Evolutionary conservation across 2,329 filamentous ascomycete genomes (phyloP).

Genomic region (Pseudogymnoascus sp.): DNA sequence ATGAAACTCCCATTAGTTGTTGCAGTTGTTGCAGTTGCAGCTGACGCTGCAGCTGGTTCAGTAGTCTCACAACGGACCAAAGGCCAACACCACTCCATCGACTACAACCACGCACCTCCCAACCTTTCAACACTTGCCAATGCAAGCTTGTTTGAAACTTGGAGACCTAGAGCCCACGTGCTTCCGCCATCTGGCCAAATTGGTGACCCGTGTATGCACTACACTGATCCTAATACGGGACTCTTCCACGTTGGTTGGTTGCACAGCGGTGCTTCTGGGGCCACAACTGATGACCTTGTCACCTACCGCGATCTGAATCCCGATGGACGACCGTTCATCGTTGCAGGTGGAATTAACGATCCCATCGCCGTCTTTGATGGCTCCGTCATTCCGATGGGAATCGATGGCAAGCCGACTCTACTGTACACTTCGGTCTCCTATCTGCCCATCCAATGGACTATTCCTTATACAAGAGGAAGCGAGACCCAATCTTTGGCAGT

Average conservation of each 20-base stretch:
- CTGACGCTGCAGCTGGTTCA: not conserved
- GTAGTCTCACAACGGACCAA: not conserved
- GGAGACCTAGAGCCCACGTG: constrained; percentile 34
- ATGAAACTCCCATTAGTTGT: not conserved
- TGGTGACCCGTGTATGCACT: constrained; percentile 40
- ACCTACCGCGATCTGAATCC: constrained; percentile 33
- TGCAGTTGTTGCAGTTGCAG: not conserved
- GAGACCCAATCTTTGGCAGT: constrained; percentile 40
- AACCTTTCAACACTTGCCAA: constrained; percentile 35
- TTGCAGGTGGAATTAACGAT: constrained; percentile 35
- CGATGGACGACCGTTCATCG: not conserved
- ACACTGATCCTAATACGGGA: constrained; percentile 37
- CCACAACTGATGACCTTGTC: constrained; percentile 37
- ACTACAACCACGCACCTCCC: constrained; percentile 33
- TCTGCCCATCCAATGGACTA: constrained; percentile 40
- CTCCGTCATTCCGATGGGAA: constrained; percentile 36
- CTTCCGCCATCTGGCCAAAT: constrained; percentile 35
- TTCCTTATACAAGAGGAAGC: constrained; percentile 38
- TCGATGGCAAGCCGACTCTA: constrained; percentile 37
- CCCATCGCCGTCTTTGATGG: constrained; percentile 40
- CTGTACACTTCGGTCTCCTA: constrained; percentile 39
- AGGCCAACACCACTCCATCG: constrained; percentile 15
- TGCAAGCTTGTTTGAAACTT: constrained; percentile 25
- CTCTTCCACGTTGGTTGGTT: constrained; percentile 40
- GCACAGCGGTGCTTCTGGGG: constrained; percentile 31